Base-by-base conservation (phyloP, 257 asterid species). In the Fraxinus quadrangulata region DNA sequence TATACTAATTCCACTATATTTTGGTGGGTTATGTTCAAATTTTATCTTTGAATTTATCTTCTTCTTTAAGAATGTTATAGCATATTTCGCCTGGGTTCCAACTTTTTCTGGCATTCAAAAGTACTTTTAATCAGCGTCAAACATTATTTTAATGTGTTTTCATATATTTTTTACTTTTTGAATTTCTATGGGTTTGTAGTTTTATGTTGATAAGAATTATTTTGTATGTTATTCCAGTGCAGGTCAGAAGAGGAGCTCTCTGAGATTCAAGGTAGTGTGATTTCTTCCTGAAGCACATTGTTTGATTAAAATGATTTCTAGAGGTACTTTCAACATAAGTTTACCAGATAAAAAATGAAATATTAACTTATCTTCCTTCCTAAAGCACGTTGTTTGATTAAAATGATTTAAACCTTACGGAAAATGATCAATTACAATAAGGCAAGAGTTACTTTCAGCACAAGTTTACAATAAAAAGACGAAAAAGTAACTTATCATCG, bases 241-340 rank as follows among this genome's bases (percentile, higher is more conserved):
- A 95, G 99, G 99, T 95, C 99, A 87, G 98, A 95, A 81, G 97
- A 93, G 90, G 99, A 95, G 92, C 97, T 95, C 81, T 87, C 87
- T 83, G 97, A 95, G 89, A 90, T 95, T 89, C 97, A 89, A 87
- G 99, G 99, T 94, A 81, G 81, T 77, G 7, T 9, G 69, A 63
- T 77, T 45, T 34, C 63, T 16, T 61, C 37, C 31, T 6, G 21
- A 56, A 34, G 75, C 67, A 67, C 69, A 39, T n/a, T 70, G 70
- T 14, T 47, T 67, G 30, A 24, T 21, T 23, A 26, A 39, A 34
- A 34, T 7, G 13, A 31, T 16, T 73, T 26, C 36, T 33, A 33
- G 36, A 33, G 36, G 4, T 33, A 33, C 36, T 33, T 33, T 33
- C 36, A 33, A 33, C 36, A 33, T 33, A 33, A 33, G 6, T 33